Evolutionary conservation across 2,329 filamentous ascomycete genomes (phyloP), one percentile per base, ranked within the genome.

Genomic region (Colletotrichum tofieldiae): DNA sequence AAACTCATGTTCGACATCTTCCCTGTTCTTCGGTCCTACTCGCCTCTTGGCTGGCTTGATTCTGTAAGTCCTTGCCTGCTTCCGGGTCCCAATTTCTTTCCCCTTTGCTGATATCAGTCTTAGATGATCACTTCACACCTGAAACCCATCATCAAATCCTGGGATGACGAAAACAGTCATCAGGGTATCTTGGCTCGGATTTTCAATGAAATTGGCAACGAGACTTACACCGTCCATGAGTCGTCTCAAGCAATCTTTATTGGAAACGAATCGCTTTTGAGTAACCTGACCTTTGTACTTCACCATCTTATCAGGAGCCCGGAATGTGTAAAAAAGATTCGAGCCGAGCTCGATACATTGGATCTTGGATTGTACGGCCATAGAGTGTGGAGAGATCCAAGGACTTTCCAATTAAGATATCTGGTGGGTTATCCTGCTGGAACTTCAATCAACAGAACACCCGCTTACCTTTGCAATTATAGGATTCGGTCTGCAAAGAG

Each of bases 401-500:
- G 47, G 16, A 39, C 73, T 5, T 26, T 52, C 1, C 60, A 72
- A 11, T 43, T 75, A 1, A 45, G 29, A 18, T 75, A 75, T 47
- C 37, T 75, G n/a, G 74, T 74, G 62, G 1, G 73, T 69, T n/a
- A 6, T 2, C 2, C 12, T 2, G 3, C 11, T 41, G 35, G 20
- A 4, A 16, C 16, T 3, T 2, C 6, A 3, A 8, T 5, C 20
- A 2, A 23, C 11, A 20, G 2, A 2, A 20, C 32, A 11, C 35
- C 14, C 2, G 20, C 49, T 72, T 18, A 65, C 39, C n/a, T 32
- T 23, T 1, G 5, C 0, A 39, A 55, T 11, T 14, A 18, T 20
- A 75, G 74, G 73, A 75, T 52, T 73, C 74, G 8, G 58, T 75
- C 8, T 75, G 73, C 16, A 67, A 71, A n/a, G 74, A 75, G 52